Base-by-base conservation (phyloP, 2,329 filamentous ascomycete species). In the Xylaria sp. region DNA sequence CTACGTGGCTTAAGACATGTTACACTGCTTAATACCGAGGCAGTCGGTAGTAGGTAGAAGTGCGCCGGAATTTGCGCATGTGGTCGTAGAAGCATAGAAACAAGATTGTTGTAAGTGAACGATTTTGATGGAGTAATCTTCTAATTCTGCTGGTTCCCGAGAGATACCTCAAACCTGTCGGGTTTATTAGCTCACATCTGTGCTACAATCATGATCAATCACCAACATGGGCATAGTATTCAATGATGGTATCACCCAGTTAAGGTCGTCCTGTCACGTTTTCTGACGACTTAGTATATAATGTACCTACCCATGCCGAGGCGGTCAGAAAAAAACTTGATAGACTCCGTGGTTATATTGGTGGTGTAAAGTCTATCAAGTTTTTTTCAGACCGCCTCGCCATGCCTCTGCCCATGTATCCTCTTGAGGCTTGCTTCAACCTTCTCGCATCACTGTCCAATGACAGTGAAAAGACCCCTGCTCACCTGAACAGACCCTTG, bases 401-500 rank as follows among this genome's bases (percentile, higher is more conserved):
- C n/a, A 48, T 25, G 23, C 23, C 3, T 25, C 23, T 25, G 23
- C 23, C 23, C 3, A 25, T 15, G 44, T 48, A 48, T 28, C 4
- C 1, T 28, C 8, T 69, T 72, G 69, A 72, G 65, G 44, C 66
- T 72, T 69, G 73, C 69, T 69, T 69, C 68, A 60, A 68, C 61
- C 50, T 75, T 69, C 70, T 75, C 69, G 72, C 61, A 63, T n/a
- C 48, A 25, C 61, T 46, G 60, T 59, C 78, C 77, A 79, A 79
- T 79, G 68, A 70, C 65, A 46, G 32, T 68, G 68, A 46, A 71
- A 70, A 75, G 68, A 77, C 72, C 78, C 77, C 61, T 78, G 77
- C 58, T 71, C 76, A 67, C 72, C 75, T 77, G 75, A 77, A 73
- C 50, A 71, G 69, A 71, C 64, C 74, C 75, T 68, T 75, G 75